Evolutionary conservation across 345 rosid species (phyloP).

Genomic region (Nasturtium officinale): DNA sequence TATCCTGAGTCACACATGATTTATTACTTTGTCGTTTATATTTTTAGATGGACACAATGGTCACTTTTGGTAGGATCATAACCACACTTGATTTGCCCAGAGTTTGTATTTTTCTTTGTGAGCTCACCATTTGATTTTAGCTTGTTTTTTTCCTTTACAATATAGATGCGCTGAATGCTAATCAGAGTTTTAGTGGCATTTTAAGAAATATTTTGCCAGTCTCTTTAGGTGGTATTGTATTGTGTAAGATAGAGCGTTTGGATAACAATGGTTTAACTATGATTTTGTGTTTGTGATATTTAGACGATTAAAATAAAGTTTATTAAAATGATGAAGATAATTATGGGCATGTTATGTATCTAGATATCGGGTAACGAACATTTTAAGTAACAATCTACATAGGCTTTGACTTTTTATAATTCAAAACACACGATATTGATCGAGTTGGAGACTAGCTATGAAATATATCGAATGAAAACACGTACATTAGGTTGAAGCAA

Average conservation of each 20-base stretch:
- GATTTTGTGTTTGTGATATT: not conserved
- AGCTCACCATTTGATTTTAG: not conserved
- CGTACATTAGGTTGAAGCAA: not conserved
- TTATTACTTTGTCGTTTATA: slow-evolving; percentile 19
- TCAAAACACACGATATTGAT: not conserved
- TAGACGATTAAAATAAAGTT: not conserved
- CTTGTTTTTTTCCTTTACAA: not conserved
- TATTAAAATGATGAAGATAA: too few relatives aligned
- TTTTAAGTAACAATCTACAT: too few relatives aligned
- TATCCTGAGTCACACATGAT: not conserved
- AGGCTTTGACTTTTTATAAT: not conserved
- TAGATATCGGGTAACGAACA: too few relatives aligned
- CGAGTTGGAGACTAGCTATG: not conserved
- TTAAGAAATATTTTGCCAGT: not conserved
- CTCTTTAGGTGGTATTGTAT: not conserved
- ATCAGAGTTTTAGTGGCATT: not conserved
- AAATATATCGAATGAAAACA: not conserved
- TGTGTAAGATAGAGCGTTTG: not conserved
- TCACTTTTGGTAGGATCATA: slow-evolving; percentile 1
- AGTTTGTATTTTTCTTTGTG: not conserved
- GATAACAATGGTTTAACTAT: too few relatives aligned
- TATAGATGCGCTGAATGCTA: not conserved
- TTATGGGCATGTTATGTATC: too few relatives aligned
- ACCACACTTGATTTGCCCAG: not conserved
- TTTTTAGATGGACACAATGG: slow-evolving; percentile 1